Conservation (phyloP, 208 protist genomes). For the Acanthamoeba healyi region DNA sequence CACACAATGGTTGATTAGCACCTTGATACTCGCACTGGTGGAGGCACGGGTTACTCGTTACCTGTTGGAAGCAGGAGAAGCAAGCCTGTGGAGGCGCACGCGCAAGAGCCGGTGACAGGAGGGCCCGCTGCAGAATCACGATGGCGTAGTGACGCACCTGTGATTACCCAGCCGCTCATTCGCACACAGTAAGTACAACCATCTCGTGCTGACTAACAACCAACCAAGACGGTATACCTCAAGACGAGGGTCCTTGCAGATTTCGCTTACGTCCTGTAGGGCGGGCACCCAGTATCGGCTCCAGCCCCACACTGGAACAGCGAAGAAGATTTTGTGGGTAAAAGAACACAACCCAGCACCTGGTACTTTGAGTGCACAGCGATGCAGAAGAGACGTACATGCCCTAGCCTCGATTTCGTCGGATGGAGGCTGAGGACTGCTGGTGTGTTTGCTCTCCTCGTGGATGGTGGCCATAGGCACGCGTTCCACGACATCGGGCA, state of each 20-base stretch:
- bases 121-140: slow-evolving; percentile 49
- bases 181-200: not conserved
- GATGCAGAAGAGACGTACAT: not conserved
- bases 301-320: slow-evolving; percentile 16
- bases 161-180: not conserved
- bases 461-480: not conserved
- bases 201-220: too few species aligned
- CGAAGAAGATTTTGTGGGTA: not conserved
- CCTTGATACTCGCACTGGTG: not conserved
- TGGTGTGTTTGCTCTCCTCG: not conserved
- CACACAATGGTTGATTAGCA: not conserved
- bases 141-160: slow-evolving; percentile 71
- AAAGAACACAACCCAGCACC: too few species aligned
- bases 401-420: not conserved
- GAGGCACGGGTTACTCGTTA: too few species aligned
- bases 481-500: not conserved
- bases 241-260: slow-evolving; percentile 25
- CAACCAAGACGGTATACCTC: not conserved
- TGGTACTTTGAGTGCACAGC: too few species aligned
- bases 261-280: slow-evolving; percentile 15
- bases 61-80: slow-evolving; percentile 69
- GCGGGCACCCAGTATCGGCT: slow-evolving; percentile 44
- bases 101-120: slow-evolving; percentile 17
- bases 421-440: not conserved
- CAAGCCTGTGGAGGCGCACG: not conserved